phyloP scores from a whole-genome alignment of 2,329 filamentous ascomycete genomes.

The Talaromyces sp. region DNA sequence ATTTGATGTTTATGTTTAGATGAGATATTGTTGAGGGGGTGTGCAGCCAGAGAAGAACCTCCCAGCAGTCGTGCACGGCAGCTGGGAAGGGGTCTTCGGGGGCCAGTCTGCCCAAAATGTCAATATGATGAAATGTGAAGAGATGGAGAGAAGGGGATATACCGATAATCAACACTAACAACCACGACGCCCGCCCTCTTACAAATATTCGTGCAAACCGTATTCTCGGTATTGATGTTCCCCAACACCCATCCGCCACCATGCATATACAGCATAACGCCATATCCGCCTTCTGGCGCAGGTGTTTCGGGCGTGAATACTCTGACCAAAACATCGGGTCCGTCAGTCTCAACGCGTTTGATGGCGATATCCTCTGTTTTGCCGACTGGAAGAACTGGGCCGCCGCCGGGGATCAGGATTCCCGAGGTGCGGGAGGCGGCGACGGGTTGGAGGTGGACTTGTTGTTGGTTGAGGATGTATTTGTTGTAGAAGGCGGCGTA shows the following conservation, averaged over 20 bases:
- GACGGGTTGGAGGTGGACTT: constrained; percentile 57
- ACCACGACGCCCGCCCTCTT: constrained; percentile 53
- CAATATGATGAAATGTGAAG: neutral
- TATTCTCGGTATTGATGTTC: constrained; percentile 59
- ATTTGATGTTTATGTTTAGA: constrained; percentile 42
- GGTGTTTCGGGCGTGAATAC: constrained; percentile 54
- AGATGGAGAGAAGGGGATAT: constrained; percentile 16
- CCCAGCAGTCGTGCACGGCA: constrained; percentile 59
- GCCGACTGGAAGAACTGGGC: constrained; percentile 50
- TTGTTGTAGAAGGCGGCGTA: constrained; percentile 56
- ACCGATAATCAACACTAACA: constrained; percentile 58
- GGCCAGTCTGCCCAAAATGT: constrained; percentile 45
- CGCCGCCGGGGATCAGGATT: constrained; percentile 54
- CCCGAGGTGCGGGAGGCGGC: constrained; percentile 52
- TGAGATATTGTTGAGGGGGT: constrained; percentile 40
- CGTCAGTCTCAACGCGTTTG: constrained; percentile 46
- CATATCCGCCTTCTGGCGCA: constrained; percentile 52
- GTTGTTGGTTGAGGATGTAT: constrained; percentile 52
- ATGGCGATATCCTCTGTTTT: constrained; percentile 49
- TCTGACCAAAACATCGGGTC: constrained; percentile 48
- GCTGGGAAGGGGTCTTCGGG: constrained; percentile 59
- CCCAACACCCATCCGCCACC: constrained; percentile 61
- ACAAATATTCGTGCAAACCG: constrained; percentile 57
- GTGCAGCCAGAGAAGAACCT: constrained; percentile 53
- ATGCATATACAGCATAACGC: constrained; percentile 57